Evolutionary conservation across 352 stramenopile genomes (phyloP).

Genomic region (Blastocystis hominis): DNA sequence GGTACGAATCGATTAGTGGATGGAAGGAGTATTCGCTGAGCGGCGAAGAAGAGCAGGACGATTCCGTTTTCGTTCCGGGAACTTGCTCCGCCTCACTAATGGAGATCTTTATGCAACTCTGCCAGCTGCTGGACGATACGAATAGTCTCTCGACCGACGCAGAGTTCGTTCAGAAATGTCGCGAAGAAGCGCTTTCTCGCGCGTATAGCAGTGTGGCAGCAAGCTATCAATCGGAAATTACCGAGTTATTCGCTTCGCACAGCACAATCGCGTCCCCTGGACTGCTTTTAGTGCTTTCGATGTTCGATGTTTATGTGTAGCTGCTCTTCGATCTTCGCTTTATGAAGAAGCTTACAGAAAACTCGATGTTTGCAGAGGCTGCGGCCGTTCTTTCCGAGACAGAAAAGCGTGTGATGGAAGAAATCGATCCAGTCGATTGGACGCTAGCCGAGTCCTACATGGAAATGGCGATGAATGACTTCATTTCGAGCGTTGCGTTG

Average conservation of each 20-base stretch:
- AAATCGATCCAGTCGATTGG: conserved; percentile 52
- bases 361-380: not conserved
- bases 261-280: not conserved
- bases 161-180: not conserved
- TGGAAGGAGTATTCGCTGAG: not conserved
- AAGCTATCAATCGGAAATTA: not conserved
- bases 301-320: not conserved
- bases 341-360: not conserved
- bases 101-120: not conserved
- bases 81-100: not conserved
- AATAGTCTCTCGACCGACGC: not conserved
- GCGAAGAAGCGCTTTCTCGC: not conserved
- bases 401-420: not conserved
- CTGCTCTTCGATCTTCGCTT: conserved; percentile 14
- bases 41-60: not conserved
- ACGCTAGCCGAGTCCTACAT: conserved; percentile 40
- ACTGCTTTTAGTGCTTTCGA: not conserved
- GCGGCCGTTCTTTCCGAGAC: not conserved
- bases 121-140: not conserved
- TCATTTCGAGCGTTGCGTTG: conserved; percentile 31
- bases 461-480: not conserved
- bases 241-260: not conserved
- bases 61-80: not conserved
- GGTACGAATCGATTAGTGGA: not conserved
- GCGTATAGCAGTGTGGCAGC: not conserved